Percentiles rank a stretch among this genome's conserved stretches.
Evolutionary conservation across 371 early-diverging fungal genomes (phyloP).

Genomic region (Rhizopus arrhizus): DNA sequence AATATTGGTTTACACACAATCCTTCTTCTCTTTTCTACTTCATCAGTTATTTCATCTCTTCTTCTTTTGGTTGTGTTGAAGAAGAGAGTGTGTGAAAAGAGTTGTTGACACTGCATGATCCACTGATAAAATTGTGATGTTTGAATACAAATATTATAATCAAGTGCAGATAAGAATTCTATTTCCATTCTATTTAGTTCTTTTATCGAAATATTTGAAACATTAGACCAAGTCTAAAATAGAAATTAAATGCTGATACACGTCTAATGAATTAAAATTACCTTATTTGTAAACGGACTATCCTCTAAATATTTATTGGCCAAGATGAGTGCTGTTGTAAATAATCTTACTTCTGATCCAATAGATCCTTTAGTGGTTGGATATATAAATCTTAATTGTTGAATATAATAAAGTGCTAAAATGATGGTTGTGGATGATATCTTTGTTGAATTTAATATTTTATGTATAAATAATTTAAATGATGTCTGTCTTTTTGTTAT

Average conservation of each 20-base stretch:
- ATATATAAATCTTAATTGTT: slow-evolving; percentile 40
- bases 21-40: no score
- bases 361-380: slow-evolving; percentile 43
- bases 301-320: slow-evolving; percentile 72
- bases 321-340: slow-evolving; percentile 66
- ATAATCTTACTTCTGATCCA: slow-evolving; percentile 67
- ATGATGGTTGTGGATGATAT: slow-evolving; percentile 48
- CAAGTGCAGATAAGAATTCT: slow-evolving; percentile 67
- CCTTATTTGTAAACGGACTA: slow-evolving; percentile 71
- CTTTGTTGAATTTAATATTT: slow-evolving; percentile 56
- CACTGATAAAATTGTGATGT: slow-evolving; percentile 45
- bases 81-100: slow-evolving; percentile 4
- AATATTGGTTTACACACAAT: slow-evolving; percentile 36
- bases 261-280: slow-evolving; percentile 10
- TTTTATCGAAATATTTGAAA: slow-evolving; percentile 63
- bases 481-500: slow-evolving; percentile 31
- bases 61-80: slow-evolving; percentile 5
- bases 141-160: slow-evolving; percentile 50
- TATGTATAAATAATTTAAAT: slow-evolving; percentile 51
- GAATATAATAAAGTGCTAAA: slow-evolving; percentile 47
- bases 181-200: slow-evolving; percentile 77
- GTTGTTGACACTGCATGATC: slow-evolving; percentile 41
- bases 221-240: slow-evolving; percentile 70
- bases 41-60: neutral
- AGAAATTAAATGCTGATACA: neutral